Percentiles rank a stretch among this genome's conserved stretches.
Conservation (phyloP, 352 stramenopile genomes). For the Phytophthora macrochlamydospora region DNA sequence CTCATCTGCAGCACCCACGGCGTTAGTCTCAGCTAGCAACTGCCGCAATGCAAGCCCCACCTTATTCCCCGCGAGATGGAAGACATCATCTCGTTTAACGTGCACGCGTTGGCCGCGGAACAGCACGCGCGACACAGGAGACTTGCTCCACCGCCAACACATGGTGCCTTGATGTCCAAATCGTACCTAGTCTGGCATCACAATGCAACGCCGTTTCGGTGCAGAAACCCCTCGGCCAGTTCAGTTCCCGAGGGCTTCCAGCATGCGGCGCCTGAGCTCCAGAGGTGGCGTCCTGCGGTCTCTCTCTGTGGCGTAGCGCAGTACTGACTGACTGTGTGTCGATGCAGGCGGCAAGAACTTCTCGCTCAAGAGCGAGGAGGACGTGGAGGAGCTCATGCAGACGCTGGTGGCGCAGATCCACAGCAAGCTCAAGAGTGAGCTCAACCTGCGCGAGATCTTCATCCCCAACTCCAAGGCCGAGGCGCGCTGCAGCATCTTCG, state of each 20-base stretch:
- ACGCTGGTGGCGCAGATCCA: constrained; percentile 85
- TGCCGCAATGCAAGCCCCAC: constrained; percentile 19
- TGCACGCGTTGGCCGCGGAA: constrained; percentile 75
- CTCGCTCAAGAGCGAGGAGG: constrained; percentile 81
- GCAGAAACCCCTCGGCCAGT: constrained; percentile 1
- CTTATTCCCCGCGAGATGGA: constrained; percentile 88
- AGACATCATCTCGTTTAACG: constrained; percentile 86
- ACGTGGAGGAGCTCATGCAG: constrained; percentile 87
- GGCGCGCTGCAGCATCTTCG: constrained; percentile 87
- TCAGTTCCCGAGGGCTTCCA: neutral
- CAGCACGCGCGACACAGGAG: constrained; percentile 64
- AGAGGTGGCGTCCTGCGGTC: constrained; percentile 33
- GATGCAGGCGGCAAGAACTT: constrained; percentile 68
- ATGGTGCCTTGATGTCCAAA: too few relatives aligned
- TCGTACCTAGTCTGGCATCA: neutral
- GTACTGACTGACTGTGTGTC: neutral
- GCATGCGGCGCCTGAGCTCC: constrained; percentile 64
- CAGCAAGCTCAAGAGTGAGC: constrained; percentile 84
- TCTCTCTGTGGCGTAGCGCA: too few relatives aligned
- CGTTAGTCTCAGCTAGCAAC: neutral
- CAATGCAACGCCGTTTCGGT: constrained; percentile 19
- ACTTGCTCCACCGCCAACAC: constrained; percentile 31
- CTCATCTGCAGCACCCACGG: constrained; percentile 56
- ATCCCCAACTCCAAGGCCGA: constrained; percentile 90
- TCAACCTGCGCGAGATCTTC: constrained; percentile 84